These are phyloP conservation scores for Agrocybe chaxingu DNA, from an alignment of 768 basidiomycete species.

Conservation along the genomic window DNA sequence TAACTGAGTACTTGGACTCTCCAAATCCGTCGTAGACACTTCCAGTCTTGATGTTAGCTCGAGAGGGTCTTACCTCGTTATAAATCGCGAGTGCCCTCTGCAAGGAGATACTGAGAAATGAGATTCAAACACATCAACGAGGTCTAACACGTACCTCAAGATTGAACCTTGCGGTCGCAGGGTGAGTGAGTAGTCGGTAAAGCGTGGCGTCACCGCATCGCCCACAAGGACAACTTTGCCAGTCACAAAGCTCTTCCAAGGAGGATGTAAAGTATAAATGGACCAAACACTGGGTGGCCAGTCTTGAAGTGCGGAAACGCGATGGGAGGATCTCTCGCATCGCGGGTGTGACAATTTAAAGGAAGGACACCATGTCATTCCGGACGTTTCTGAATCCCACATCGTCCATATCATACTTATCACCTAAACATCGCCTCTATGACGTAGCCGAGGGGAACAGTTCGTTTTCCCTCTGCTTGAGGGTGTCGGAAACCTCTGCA, in stretches of 20 bases:
- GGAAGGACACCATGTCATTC: no score
- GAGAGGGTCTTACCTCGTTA: slow-evolving; percentile 39
- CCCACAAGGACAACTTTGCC: slow-evolving; percentile 49
- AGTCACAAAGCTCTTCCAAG: slow-evolving; percentile 38
- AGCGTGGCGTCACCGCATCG: slow-evolving; percentile 60
- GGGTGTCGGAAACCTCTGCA: slow-evolving; percentile 33
- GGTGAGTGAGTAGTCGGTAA: slow-evolving; percentile 41
- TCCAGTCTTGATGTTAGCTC: slow-evolving; percentile 44
- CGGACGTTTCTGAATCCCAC: no score
- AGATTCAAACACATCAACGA: neutral
- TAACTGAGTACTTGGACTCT: slow-evolving; percentile 23
- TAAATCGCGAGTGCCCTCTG: slow-evolving; percentile 48
- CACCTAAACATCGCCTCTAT: neutral
- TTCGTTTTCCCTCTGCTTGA: slow-evolving; percentile 15
- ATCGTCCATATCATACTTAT: no score
- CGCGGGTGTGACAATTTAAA: no score
- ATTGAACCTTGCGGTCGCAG: slow-evolving; percentile 33
- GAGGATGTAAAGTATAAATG: slow-evolving; percentile 46
- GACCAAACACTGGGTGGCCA: slow-evolving; percentile 45
- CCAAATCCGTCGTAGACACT: slow-evolving; percentile 41
- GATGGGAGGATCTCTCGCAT: no score
- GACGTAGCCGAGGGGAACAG: slow-evolving; percentile 9
- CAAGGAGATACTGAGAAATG: neutral
- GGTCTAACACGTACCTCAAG: slow-evolving; percentile 31
- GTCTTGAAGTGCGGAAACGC: no score